Evolutionary conservation across 129 eudicot genomes (phyloP), one percentile per base, ranked within the genome.

Genomic region (Silybum marianum): DNA sequence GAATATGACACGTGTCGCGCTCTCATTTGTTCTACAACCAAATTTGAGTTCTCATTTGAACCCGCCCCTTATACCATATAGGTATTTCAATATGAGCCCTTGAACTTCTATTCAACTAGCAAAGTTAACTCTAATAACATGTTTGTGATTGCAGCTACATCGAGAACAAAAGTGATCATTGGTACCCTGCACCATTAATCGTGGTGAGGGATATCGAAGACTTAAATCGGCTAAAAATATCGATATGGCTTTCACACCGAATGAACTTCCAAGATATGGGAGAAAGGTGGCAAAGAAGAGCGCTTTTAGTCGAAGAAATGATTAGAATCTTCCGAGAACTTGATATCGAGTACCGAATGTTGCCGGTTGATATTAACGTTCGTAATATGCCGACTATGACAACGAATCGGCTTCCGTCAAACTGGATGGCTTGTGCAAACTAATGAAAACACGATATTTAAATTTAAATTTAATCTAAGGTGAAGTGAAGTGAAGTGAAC

Each of bases 231-330:
- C 32, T 92, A 74, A 92, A 90, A 63, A 87, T 88, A 48, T 88
- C 97, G 9, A 44, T 92, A 28, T 92, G 97, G 97, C 84, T 80
- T 23, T 88, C 95, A n/a, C 95, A 92, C 72, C 85, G 82, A 39
- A 92, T 92, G 89, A 92, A 92, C 51, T 81, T 76, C 46, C 97
- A 92, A 77, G 95, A 90, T 78, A 90, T 92, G 95, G 93, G 91
- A 7, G 93, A 92, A 82, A 85, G 91, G 79, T 92, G 89, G 89
- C 51, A 38, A 40, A 81, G 97, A 75, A 88, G 91, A 82, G 87
- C 90, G 11, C 85, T 90, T 65, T 73, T 92, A 21, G 90, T 88
- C 1, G 93, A 90, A 81, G 97, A 90, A 73, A 90, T 92, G 97
- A 82, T 92, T 23, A 92, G 87, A 72, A 82, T 78, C 63, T 90